phyloP scores from a whole-genome alignment of 169 alveolate genomes.

The Eimeria falciformis region DNA sequence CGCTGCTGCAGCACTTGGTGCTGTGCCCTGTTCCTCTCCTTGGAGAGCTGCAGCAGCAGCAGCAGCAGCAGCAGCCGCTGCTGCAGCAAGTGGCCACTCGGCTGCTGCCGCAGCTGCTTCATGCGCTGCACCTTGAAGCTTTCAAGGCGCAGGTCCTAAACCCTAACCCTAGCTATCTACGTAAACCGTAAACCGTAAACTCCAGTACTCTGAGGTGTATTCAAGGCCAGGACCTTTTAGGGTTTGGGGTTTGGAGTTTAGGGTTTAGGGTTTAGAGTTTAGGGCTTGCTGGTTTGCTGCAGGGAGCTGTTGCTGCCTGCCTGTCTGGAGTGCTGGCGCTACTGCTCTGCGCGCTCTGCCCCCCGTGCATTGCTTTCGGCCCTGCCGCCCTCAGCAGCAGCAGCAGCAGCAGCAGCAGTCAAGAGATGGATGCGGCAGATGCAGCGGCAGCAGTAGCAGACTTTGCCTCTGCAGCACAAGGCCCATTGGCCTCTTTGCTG shows the following conservation, averaged over 20 bases:
- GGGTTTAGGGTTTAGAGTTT: conserved; percentile 11
- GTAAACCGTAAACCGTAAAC: not conserved
- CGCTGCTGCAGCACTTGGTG: conserved; percentile 40
- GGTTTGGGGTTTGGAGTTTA: conserved; percentile 6
- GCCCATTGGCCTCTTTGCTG: conserved; percentile 36
- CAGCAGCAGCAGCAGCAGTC: conserved; percentile 8
- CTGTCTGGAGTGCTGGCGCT: not conserved
- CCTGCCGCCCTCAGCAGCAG: conserved; percentile 17
- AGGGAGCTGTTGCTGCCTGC: conserved; percentile 3
- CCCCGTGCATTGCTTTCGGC: conserved; percentile 30
- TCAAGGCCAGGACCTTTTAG: not conserved
- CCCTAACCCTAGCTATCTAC: no score
- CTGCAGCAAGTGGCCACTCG: conserved; percentile 31
- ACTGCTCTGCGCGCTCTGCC: conserved; percentile 14
- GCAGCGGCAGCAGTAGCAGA: conserved; percentile 3
- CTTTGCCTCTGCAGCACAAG: conserved; percentile 24
- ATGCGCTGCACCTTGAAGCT: not conserved
- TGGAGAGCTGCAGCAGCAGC: conserved; percentile 40
- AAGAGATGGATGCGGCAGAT: not conserved
- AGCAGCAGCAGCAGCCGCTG: conserved; percentile 43
- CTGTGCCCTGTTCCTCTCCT: not conserved
- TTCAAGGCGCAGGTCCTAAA: not conserved
- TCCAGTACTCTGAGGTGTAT: no score
- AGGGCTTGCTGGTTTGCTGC: conserved; percentile 10
- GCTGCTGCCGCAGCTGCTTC: conserved; percentile 15